phyloP scores from a whole-genome alignment of 2,329 filamentous ascomycete species.

The Passalora sequoiae region DNA sequence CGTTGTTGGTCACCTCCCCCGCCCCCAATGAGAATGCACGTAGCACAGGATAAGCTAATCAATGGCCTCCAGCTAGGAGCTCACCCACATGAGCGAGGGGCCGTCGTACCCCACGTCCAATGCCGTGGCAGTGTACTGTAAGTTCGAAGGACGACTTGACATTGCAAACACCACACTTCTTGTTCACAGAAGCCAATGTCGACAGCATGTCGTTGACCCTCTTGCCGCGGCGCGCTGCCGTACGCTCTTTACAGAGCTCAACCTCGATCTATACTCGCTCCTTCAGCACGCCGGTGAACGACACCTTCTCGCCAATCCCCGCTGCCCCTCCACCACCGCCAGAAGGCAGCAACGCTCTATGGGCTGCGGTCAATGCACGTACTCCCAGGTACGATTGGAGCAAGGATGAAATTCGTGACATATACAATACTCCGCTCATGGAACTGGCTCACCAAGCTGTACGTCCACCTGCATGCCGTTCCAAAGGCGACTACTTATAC shows the following conservation, averaged over 20 bases:
- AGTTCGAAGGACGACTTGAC: no score
- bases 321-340: conserved; percentile 24
- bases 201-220: conserved; percentile 27
- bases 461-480: conserved; percentile 9
- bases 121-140: no score
- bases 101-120: no score
- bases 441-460: conserved; percentile 51
- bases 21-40: no score
- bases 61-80: no score
- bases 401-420: conserved; percentile 70
- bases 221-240: conserved; percentile 21
- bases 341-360: conserved; percentile 32
- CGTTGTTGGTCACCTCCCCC: no score
- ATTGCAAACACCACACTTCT: no score
- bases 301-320: conserved; percentile 29
- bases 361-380: conserved; percentile 55
- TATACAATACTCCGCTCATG: conserved; percentile 77
- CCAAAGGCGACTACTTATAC: neutral
- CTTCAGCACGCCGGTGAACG: conserved; percentile 36
- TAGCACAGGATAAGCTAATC: no score
- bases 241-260: conserved; percentile 19
- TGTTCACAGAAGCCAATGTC: no score
- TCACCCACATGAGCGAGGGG: no score
- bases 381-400: conserved; percentile 70
- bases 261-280: conserved; percentile 12